Evolutionary conservation across 2,329 filamentous ascomycete genomes (phyloP).

Genomic region (Pyrenophora tritici-repentis): DNA sequence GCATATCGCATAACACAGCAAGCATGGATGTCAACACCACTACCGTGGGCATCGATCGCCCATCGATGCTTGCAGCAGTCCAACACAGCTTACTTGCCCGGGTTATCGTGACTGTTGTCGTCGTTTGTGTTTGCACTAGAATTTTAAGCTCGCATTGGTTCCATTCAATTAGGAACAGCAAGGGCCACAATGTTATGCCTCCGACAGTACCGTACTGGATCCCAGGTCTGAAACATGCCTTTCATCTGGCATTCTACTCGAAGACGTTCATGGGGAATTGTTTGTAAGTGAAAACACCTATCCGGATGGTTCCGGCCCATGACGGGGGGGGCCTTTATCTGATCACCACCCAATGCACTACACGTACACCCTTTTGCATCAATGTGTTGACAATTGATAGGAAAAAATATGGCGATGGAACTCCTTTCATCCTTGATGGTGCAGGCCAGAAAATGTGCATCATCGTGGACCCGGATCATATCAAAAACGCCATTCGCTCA

Average conservation of each 20-base stretch:
- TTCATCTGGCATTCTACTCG: constrained; percentile 17
- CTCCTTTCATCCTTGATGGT: constrained; percentile 23
- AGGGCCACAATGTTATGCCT: constrained; percentile 7
- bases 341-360: too few species aligned
- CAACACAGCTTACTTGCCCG: constrained; percentile 5
- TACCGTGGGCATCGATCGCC: not conserved
- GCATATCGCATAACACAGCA: not conserved
- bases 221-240: constrained; percentile 22
- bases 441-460: constrained; percentile 24
- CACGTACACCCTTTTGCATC: too few species aligned
- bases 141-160: constrained; percentile 18
- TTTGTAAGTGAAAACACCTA: constrained; percentile 12
- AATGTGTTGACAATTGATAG: constrained; percentile 1
- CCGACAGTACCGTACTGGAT: constrained; percentile 29
- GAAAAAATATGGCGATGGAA: constrained; percentile 19
- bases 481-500: constrained; percentile 13
- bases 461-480: constrained; percentile 18
- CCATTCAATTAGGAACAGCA: constrained; percentile 13
- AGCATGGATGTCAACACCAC: constrained; percentile 7
- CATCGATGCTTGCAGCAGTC: not conserved
- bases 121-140: constrained; percentile 18
- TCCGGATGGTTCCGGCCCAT: too few species aligned
- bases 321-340: too few species aligned
- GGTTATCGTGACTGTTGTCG: constrained; percentile 5
- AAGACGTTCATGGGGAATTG: constrained; percentile 16